Percentiles rank a stretch among this genome's conserved stretches.
Evolutionary conservation across 1,284 basidiomycete species (phyloP).

Genomic region (Porogramme epimiltina): DNA sequence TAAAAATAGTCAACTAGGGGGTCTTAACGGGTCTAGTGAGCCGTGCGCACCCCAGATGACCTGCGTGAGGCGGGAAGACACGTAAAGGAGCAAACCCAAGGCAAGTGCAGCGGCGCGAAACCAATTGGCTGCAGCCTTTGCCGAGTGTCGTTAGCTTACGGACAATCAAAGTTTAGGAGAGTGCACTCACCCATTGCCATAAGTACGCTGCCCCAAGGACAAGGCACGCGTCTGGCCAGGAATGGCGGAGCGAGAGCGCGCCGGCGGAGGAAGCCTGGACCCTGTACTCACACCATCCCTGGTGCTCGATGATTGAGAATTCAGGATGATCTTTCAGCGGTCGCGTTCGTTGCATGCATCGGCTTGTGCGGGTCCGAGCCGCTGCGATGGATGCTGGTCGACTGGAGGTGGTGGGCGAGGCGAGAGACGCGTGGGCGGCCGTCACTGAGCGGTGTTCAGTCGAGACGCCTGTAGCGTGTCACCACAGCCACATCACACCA

Average conservation of each 20-base stretch:
- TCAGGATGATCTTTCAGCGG: slow-evolving; percentile 57
- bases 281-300: slow-evolving; percentile 52
- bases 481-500: too few species aligned
- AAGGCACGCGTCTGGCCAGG: slow-evolving; percentile 40
- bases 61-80: slow-evolving; percentile 42
- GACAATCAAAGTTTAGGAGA: not conserved
- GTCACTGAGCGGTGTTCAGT: too few species aligned
- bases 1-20: not conserved
- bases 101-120: not conserved
- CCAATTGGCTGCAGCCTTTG: not conserved
- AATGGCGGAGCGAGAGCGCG: slow-evolving; percentile 31
- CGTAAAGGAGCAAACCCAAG: slow-evolving; percentile 17
- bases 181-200: slow-evolving; percentile 8
- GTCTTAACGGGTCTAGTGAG: not conserved
- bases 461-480: too few species aligned
- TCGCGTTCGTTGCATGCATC: slow-evolving; percentile 44
- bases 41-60: slow-evolving; percentile 52
- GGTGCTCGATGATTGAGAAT: slow-evolving; percentile 46
- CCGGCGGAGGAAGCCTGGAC: slow-evolving; percentile 48
- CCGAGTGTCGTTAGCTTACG: not conserved
- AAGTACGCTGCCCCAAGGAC: slow-evolving; percentile 28
- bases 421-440: too few species aligned
- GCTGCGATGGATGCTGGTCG: too few species aligned
- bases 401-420: too few species aligned
- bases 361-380: not conserved